A percentile compares a stretch with the other conserved stretches of the same genome.
Conservation (phyloP, 352 stramenopile species). For the Phytopythium chamaehyphon region DNA sequence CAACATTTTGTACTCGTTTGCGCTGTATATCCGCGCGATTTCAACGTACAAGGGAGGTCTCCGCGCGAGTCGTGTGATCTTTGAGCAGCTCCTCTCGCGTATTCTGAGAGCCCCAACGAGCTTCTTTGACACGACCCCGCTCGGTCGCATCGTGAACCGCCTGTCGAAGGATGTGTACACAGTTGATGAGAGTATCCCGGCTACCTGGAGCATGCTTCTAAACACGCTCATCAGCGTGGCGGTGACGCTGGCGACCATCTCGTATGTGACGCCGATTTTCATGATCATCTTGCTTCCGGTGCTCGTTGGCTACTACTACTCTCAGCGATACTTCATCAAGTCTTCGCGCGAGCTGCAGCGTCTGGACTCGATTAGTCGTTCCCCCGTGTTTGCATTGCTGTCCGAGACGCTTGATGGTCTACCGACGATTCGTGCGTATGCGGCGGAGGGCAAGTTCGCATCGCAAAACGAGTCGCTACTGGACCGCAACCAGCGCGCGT, state of each 20-base stretch:
- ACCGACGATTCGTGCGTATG: conserved; percentile 88
- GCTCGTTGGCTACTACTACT: conserved; percentile 44
- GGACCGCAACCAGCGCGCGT: conserved; percentile 61
- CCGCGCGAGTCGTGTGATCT: conserved; percentile 50
- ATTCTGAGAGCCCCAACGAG: conserved; percentile 81
- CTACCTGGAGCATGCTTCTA: conserved; percentile 62
- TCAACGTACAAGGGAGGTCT: conserved; percentile 55
- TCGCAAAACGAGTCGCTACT: conserved; percentile 38
- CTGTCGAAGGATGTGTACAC: conserved; percentile 80
- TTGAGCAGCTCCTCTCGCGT: conserved; percentile 75
- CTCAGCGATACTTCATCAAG: conserved; percentile 91
- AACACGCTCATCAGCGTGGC: conserved; percentile 68
- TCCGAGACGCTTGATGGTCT: conserved; percentile 93
- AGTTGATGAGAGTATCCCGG: conserved; percentile 67
- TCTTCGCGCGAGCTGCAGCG: conserved; percentile 91
- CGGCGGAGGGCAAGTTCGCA: conserved; percentile 35
- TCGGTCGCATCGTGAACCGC: conserved; percentile 74
- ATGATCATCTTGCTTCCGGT: conserved; percentile 56
- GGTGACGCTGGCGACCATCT: conserved; percentile 43
- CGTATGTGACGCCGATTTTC: conserved; percentile 51
- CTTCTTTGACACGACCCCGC: conserved; percentile 84
- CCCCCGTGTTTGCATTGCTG: conserved; percentile 93
- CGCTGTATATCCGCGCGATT: conserved; percentile 64
- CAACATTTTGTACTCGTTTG: conserved; percentile 47
- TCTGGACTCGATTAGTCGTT: conserved; percentile 89